Conservation (phyloP, 495 filamentous ascomycete genomes). For the Neurospora intermedia region DNA sequence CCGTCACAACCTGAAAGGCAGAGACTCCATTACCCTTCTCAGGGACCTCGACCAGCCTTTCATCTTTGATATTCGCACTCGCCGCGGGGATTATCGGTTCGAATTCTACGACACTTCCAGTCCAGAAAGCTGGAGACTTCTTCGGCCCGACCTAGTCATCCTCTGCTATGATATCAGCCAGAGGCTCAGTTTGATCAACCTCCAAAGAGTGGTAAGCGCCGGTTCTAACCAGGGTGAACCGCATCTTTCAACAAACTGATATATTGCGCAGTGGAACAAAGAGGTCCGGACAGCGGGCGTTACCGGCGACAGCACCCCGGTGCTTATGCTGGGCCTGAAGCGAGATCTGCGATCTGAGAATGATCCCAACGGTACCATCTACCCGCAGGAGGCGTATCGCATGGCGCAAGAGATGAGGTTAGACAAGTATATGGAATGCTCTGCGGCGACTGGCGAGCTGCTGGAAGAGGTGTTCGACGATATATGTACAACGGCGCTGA, state of each 20-base stretch:
- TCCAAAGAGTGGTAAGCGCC: conserved; percentile 45
- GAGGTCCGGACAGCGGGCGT: conserved; percentile 54
- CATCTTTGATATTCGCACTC: conserved; percentile 60
- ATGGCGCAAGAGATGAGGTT: conserved; percentile 72
- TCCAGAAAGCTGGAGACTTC: conserved; percentile 63
- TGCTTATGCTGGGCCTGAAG: conserved; percentile 75
- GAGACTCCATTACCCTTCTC: conserved; percentile 41
- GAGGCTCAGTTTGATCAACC: conserved; percentile 50
- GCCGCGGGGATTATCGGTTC: conserved; percentile 51
- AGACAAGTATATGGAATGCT: conserved; percentile 87
- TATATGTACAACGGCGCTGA: conserved; percentile 58
- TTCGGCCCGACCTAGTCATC: conserved; percentile 61
- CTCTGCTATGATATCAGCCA: conserved; percentile 74
- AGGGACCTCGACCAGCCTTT: conserved; percentile 77
- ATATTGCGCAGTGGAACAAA: conserved; percentile 50
- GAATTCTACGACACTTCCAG: conserved; percentile 71
- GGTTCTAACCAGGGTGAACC: conserved; percentile 1
- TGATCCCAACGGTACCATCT: conserved; percentile 58
- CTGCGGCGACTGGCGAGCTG: conserved; percentile 75
- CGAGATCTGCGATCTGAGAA: conserved; percentile 57
- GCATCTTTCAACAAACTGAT: background rate
- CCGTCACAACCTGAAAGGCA: conserved; percentile 24
- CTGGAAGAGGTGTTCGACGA: conserved; percentile 64
- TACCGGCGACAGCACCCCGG: conserved; percentile 47
- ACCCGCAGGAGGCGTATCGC: conserved; percentile 62